Evolutionary conservation across 306 rosid species (phyloP).

Genomic region (Lathyrus tuberosus): DNA sequence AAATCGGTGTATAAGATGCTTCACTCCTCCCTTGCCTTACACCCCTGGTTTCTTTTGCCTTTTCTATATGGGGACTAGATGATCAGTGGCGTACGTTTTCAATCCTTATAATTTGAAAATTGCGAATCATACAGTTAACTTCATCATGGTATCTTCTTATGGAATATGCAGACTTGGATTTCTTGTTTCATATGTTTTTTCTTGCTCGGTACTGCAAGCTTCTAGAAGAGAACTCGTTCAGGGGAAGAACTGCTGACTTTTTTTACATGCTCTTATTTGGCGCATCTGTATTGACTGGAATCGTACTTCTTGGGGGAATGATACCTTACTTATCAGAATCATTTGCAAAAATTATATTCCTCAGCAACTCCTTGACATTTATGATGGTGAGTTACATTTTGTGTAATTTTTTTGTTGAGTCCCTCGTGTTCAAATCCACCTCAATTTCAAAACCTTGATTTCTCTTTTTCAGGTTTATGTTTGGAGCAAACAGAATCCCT

Average conservation of each 20-base stretch:
- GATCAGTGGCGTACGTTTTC: neutral
- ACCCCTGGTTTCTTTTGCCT: conserved; percentile 4
- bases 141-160: conserved; percentile 42
- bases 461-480: conserved; percentile 74
- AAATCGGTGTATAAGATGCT: conserved; percentile 15
- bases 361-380: conserved; percentile 93
- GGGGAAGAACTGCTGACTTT: conserved; percentile 96
- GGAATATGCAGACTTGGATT: conserved; percentile 81
- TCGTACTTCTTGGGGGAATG: conserved; percentile 92
- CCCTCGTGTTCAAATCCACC: neutral
- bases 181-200: conserved; percentile 98
- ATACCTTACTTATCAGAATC: conserved; percentile 89
- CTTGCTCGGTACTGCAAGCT: conserved; percentile 99
- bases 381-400: conserved; percentile 72
- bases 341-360: conserved; percentile 87
- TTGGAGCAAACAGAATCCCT: conserved; percentile 99
- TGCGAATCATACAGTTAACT: conserved; percentile 11
- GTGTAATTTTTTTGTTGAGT: conserved; percentile 4
- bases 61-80: neutral
- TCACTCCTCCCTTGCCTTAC: neutral
- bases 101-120: conserved; percentile 6
- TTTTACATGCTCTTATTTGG: conserved; percentile 94
- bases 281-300: conserved; percentile 85
- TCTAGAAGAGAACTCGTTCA: conserved; percentile 96
- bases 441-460: conserved; percentile 17